A percentile compares a stretch with the other conserved stretches of the same genome.
Evolutionary conservation across 495 filamentous ascomycete genomes (phyloP).

Genomic region (Penicillium ucsense): DNA sequence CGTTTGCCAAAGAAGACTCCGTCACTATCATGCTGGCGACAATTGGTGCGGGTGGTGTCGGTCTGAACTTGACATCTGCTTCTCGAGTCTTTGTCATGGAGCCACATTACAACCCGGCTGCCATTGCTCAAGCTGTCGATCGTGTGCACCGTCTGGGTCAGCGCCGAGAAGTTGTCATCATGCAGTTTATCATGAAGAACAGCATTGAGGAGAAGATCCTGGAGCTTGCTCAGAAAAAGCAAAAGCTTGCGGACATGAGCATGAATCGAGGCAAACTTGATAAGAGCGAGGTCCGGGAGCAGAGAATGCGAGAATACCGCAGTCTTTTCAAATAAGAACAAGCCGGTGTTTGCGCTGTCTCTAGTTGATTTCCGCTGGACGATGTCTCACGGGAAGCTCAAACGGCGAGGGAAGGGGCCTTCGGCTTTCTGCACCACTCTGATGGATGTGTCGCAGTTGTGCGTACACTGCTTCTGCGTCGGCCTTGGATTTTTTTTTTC

Average conservation of each 20-base stretch:
- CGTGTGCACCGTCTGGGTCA: slow-evolving; percentile 91
- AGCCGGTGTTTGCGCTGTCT: too few species aligned
- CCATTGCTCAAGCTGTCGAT: slow-evolving; percentile 89
- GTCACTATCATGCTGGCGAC: slow-evolving; percentile 81
- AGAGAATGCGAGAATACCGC: slow-evolving; percentile 69
- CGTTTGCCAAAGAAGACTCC: slow-evolving; percentile 61
- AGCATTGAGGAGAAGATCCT: slow-evolving; percentile 96
- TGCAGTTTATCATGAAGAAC: slow-evolving; percentile 75
- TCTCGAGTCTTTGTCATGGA: slow-evolving; percentile 94
- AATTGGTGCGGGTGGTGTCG: slow-evolving; percentile 84
- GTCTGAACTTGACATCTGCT: slow-evolving; percentile 80
- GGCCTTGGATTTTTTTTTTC: background rate
- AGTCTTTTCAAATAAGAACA: slow-evolving; percentile 63
- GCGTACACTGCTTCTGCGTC: background rate
- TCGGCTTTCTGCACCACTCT: too few species aligned
- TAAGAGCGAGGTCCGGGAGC: slow-evolving; percentile 64
- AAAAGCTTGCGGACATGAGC: slow-evolving; percentile 73
- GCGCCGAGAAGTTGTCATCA: slow-evolving; percentile 68
- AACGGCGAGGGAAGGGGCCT: too few species aligned
- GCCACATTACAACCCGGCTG: slow-evolving; percentile 92
- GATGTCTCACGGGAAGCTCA: too few species aligned
- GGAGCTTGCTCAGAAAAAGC: slow-evolving; percentile 81
- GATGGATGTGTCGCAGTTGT: background rate
- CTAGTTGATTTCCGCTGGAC: too few species aligned
- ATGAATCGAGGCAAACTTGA: slow-evolving; percentile 64